Evolutionary conservation across 2,329 filamentous ascomycete species (phyloP), one percentile per base, ranked within the genome.

Genomic region (Aspergillus aculeatinus): DNA sequence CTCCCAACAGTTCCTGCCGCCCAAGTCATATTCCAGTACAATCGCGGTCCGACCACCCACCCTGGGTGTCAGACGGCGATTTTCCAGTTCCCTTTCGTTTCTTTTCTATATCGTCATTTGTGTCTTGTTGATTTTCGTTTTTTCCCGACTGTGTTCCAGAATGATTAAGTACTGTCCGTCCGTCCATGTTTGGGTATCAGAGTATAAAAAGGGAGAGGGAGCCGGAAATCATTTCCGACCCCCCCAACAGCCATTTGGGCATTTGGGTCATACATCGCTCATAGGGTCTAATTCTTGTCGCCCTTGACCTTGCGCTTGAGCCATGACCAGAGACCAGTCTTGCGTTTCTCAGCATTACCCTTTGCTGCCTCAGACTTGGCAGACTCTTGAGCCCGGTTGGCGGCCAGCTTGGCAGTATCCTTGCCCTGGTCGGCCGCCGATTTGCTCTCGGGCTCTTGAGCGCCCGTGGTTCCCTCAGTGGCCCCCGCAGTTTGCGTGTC

Each of bases 251-350:
- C 39, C 39, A 19, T 19, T 44, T 16, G 39, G 39, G 39, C 6
- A 44, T n/a, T 19, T 44, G 14, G 39, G 39, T 44, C 39, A 44
- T 19, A 44, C 39, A 44, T 44, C 39, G 16, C 39, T 44, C 39
- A 44, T 42, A 33, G 19, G n/a, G 19, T 31, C 23, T 51, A 51
- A 48, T 57, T 51, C 49, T 47, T 51, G 19, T 57, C 55, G 35
- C 48, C 62, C 63, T 70, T 71, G 62, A 71, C 62, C 67, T 70
- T 71, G 58, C 68, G 69, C 67, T 72, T 72, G 52, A 72, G 51
- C 68, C 69, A 70, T 29, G 63, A 60, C 50, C 62, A 62, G 56
- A 72, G 64, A 5, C 70, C 68, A 16, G 68, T 70, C 66, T 70
- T 70, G 27, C 65, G 65, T 60, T 66, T 68, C 27, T 68, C 67